Base-by-base conservation (phyloP, 148 eudicot species). In the Vaccinium vitisidaea region DNA sequence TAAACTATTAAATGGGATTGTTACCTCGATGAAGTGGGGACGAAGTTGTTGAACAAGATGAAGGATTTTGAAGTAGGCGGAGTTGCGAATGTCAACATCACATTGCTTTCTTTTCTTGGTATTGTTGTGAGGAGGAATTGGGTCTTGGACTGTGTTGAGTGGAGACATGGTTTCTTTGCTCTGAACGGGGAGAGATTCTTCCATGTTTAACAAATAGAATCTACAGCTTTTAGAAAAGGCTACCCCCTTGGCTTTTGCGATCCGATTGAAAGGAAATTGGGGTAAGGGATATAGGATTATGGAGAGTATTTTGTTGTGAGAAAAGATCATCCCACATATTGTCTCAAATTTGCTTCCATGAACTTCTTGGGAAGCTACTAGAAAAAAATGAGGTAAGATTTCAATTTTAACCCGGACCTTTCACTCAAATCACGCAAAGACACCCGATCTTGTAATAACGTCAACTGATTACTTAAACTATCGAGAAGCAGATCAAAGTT, bases 51-150 rank as follows among this genome's bases (percentile, higher is more conserved):
- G 80, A 83, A 83, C 81, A 59, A 43, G 73, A 48, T 53, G 58
- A 9, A 77, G 81, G 69, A 83, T 83, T 65, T 83, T 48, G 85
- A 76, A 83, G 79, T 75, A 76, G 80, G 85, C 54, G 61, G 85
- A 83, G 69, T 83, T 16, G 79, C 19, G 58, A 15, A 83, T 48
- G 81, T 83, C 85, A 43, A 39, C 85, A 59, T 58, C 74, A 18
- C 27, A 27, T 7, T 6, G 36, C 58, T 75, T 76, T 83, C 85
- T 46, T 27, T 76, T 75, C 67, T 32, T 16, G 54, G 6, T 27
- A 19, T 58, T 23, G 54, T 46, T n/a, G 58, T 52, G 19, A 50
- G 58, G 82, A 43, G 82, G 69, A 56, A 36, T 61, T 56, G 48
- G 82, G 82, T 16, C 1, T 56, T 18, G 50, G 25, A 49, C 69